A percentile compares a stretch with the other conserved stretches of the same genome.
These are phyloP conservation scores for Leccinum sublutescens DNA, from an alignment of 768 basidiomycete genomes.

Conservation along the genomic window DNA sequence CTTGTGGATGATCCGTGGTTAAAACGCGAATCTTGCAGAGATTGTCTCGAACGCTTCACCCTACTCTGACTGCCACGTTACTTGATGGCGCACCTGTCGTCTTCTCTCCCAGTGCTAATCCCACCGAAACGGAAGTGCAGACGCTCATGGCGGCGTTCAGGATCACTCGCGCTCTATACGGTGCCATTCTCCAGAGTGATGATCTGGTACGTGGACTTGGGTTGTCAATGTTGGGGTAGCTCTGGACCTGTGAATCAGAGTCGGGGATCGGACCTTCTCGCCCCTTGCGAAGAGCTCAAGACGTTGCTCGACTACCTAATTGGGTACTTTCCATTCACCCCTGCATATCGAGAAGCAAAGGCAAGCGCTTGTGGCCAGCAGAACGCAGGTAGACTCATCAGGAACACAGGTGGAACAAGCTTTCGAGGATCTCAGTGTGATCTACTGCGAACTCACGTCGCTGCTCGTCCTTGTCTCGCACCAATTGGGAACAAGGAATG, in stretches of 20 bases:
- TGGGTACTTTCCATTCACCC: constrained; percentile 80
- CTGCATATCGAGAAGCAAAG: constrained; percentile 57
- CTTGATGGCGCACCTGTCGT: constrained; percentile 84
- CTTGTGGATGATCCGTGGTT: constrained; percentile 15
- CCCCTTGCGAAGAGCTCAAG: constrained; percentile 48
- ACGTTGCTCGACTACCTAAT: constrained; percentile 70
- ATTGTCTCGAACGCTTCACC: constrained; percentile 71
- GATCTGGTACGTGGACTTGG: constrained; percentile 33
- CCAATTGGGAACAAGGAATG: constrained; percentile 10
- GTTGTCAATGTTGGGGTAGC: not conserved
- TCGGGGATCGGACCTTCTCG: constrained; percentile 23
- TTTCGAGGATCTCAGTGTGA: constrained; percentile 70
- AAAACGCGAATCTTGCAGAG: constrained; percentile 41
- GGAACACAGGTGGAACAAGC: constrained; percentile 55
- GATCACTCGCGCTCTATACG: constrained; percentile 62
- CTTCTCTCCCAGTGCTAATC: constrained; percentile 64
- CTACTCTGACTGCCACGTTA: constrained; percentile 78
- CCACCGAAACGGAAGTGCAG: constrained; percentile 59
- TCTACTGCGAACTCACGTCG: constrained; percentile 75
- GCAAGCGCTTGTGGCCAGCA: constrained; percentile 23
- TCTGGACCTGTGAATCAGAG: constrained; percentile 21
- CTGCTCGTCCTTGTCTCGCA: constrained; percentile 47
- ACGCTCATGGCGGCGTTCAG: constrained; percentile 55
- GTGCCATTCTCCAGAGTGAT: constrained; percentile 46
- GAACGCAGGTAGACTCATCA: constrained; percentile 5